Base-by-base conservation (phyloP, 768 basidiomycete species). In the Xerocomellus chrysenteron region DNA sequence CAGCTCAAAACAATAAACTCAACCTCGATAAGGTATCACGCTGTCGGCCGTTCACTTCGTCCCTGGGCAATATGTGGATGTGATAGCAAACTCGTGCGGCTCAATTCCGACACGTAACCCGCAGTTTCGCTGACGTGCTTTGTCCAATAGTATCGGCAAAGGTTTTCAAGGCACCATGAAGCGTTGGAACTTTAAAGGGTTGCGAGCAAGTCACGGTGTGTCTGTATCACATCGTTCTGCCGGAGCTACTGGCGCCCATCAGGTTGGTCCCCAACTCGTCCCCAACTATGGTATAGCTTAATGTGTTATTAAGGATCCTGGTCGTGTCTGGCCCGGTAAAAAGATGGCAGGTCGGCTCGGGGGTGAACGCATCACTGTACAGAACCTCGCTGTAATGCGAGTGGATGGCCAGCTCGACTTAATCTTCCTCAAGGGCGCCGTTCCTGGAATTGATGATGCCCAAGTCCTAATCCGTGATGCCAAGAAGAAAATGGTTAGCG, bases 151-250 rank as follows among this genome's bases (percentile, higher is more conserved):
- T 4, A 90, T 96, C 55, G 97, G 97, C 24, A 98, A 98, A 74
- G 97, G 97, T 9, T 98, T 95, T 73, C 90, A 93, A 60, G 97
- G 97, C 65, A 86, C 82, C 30, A 99, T 99, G 97, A 99, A 98
- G 71, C 81, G 92, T 46, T 94, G 93, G 86, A 87, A 88, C 35
- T 98, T 96, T 76, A 83, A 87, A 65, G 97, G 97, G 73, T 75
- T 94, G 32, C 83, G 86, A 45, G 95, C 94, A 2, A 92, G 92
- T 74, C 97, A 99, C 70, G 97, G 97, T 87, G 91, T 92, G 46
- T 98, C 97, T 58, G 69, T 94, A 61, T 92, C 92, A 10, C 97
- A 98, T 79, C 88, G 97, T 68, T 88, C 89, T 10, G 84, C 88
- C 26, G 97, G 97, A 66, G 90, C 94, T 8, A 95, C 91, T 9